Percentiles rank a stretch among this genome's conserved stretches.
Evolutionary conservation across 768 basidiomycete genomes (phyloP).

Genomic region (Suillus ampliporus): DNA sequence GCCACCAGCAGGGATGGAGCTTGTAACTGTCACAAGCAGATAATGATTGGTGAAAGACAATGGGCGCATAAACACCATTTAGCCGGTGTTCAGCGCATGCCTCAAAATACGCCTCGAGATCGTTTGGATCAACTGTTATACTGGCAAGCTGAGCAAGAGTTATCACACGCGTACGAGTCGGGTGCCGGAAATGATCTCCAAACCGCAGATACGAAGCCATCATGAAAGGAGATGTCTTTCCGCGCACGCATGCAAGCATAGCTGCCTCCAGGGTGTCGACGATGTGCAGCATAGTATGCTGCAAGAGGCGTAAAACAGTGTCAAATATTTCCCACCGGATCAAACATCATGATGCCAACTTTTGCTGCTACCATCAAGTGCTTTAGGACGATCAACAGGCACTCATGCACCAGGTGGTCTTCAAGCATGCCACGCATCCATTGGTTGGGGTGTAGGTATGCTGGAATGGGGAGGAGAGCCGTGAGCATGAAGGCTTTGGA

Average conservation of each 20-base stretch:
- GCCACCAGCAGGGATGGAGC: too few species aligned
- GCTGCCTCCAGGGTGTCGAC: constrained; percentile 15
- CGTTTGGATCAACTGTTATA: too few species aligned
- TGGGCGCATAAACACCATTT: too few species aligned
- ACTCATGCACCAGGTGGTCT: constrained; percentile 14
- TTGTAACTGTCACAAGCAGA: too few species aligned
- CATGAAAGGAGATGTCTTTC: constrained; percentile 35
- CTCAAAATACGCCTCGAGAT: too few species aligned
- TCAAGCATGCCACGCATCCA: constrained; percentile 27
- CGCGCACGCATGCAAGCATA: constrained; percentile 10
- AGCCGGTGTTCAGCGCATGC: too few species aligned
- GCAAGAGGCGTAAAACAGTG: constrained; percentile 29
- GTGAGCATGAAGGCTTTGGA: constrained; percentile 32
- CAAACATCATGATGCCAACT: constrained; percentile 22
- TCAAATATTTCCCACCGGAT: constrained; percentile 24
- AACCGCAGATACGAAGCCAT: constrained; percentile 34
- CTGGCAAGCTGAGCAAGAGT: too few species aligned
- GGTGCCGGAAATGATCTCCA: constrained; percentile 36
- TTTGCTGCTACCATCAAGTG: constrained; percentile 23
- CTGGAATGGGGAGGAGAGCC: constrained; percentile 34
- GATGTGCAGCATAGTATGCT: constrained; percentile 35
- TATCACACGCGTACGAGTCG: constrained; percentile 18
- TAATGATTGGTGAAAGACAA: too few species aligned
- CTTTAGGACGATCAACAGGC: constrained; percentile 20
- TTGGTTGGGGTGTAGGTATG: constrained; percentile 25